Conservation (phyloP, 2,329 filamentous ascomycete species). For the Sodiomyces alkalinus region DNA sequence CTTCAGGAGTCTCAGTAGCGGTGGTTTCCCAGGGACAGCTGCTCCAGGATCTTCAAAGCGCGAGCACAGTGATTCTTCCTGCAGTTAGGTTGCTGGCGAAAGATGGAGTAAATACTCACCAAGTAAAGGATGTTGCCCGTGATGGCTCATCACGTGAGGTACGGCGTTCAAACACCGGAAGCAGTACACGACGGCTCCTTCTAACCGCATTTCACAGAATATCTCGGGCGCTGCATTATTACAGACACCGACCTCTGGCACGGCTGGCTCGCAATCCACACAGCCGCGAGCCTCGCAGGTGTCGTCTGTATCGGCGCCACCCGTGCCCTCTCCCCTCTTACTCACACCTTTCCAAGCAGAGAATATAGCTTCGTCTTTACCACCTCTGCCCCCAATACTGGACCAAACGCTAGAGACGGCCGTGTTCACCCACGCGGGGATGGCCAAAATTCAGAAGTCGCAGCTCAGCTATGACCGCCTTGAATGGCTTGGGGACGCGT, state of each 20-base stretch:
- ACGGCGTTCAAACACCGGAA: no score
- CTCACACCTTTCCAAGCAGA: slow-evolving; percentile 33
- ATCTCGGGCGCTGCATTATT: no score
- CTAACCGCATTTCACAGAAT: no score
- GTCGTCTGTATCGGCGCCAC: no score
- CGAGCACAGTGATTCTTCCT: slow-evolving; percentile 14
- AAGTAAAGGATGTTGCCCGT: no score
- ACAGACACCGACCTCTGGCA: no score
- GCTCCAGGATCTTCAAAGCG: slow-evolving; percentile 3
- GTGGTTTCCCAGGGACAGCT: neutral
- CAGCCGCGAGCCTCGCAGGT: no score
- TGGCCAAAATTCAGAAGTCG: slow-evolving; percentile 18
- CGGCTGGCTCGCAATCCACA: no score
- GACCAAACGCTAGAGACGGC: slow-evolving; percentile 44
- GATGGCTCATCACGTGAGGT: no score
- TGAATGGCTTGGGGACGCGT: slow-evolving; percentile 81
- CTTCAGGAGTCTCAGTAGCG: no score
- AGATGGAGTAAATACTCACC: no score
- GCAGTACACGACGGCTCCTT: no score
- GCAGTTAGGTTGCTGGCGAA: slow-evolving; percentile 13
- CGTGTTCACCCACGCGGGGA: slow-evolving; percentile 52
- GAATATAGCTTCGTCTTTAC: slow-evolving; percentile 31
- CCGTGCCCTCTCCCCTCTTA: slow-evolving; percentile 5
- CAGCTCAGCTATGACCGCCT: slow-evolving; percentile 59
- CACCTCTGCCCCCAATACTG: slow-evolving; percentile 44